Percentiles rank a stretch among this genome's conserved stretches.
These are phyloP conservation scores for Sphagnum contortum DNA, from an alignment of 225 moss, liverwort and hornwort species.

Conservation along the genomic window DNA sequence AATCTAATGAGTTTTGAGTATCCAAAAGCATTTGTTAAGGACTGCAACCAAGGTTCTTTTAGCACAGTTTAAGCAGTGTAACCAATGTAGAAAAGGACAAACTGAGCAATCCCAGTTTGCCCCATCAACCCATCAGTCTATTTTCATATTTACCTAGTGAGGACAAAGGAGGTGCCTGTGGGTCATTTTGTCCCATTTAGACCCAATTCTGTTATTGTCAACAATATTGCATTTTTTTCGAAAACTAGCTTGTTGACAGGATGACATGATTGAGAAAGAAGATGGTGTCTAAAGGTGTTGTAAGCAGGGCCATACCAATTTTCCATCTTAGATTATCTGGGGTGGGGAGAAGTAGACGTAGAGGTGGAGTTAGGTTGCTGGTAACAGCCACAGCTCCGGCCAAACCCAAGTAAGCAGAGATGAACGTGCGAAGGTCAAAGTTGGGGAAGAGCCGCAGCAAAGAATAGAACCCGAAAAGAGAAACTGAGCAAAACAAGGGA, in stretches of 20 bases:
- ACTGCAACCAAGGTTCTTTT: too few relatives aligned
- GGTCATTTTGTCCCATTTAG: too few relatives aligned
- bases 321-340: slow-evolving; percentile 44
- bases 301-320: slow-evolving; percentile 25
- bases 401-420: slow-evolving; percentile 77
- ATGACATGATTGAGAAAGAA: neutral
- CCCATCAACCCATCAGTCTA: too few relatives aligned
- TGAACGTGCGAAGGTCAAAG: slow-evolving; percentile 74
- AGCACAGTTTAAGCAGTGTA: too few relatives aligned
- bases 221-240: too few relatives aligned
- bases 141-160: too few relatives aligned
- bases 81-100: too few relatives aligned
- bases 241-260: neutral
- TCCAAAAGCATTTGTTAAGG: too few relatives aligned
- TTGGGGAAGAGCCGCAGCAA: slow-evolving; percentile 84
- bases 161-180: too few relatives aligned
- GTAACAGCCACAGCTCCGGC: slow-evolving; percentile 86
- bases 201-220: too few relatives aligned
- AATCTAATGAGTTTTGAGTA: too few relatives aligned
- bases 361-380: slow-evolving; percentile 76
- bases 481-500: slow-evolving; percentile 68
- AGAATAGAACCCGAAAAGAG: slow-evolving; percentile 86
- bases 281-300: neutral
- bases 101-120: too few relatives aligned
- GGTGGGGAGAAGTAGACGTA: slow-evolving; percentile 62